Conservation (phyloP, 805 yeast species). For the Komagataella mondaviorum region DNA sequence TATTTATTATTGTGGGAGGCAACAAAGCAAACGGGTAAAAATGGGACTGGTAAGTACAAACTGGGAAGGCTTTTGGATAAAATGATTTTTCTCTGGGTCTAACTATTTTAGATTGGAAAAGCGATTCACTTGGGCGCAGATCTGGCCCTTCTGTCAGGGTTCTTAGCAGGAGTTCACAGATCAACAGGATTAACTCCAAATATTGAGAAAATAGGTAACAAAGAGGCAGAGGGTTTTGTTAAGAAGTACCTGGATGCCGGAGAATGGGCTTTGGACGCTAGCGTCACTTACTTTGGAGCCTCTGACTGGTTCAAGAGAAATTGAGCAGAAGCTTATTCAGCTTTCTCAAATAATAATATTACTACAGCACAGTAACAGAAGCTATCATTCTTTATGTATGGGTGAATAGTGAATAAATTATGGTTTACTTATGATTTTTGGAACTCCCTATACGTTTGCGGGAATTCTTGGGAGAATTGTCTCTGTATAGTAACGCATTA, state of each 20-base stretch:
- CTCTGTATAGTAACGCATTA: not conserved
- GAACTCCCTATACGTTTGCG: not conserved
- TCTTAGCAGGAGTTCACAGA: conserved; percentile 61
- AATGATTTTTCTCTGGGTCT: too few relatives aligned
- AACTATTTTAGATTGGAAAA: conserved; percentile 28
- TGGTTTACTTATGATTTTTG: not conserved
- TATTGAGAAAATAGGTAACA: conserved; percentile 29
- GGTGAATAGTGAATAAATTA: not conserved
- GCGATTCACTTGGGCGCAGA: conserved; percentile 45
- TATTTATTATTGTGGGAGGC: not conserved
- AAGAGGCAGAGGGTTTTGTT: conserved; percentile 35
- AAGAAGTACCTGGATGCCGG: conserved; percentile 69
- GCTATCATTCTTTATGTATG: not conserved
- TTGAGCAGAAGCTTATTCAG: conserved; percentile 11
- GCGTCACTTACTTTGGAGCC: conserved; percentile 54
- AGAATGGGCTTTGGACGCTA: conserved; percentile 67
- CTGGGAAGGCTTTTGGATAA: not conserved
- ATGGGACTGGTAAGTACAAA: not conserved
- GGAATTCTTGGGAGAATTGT: not conserved
- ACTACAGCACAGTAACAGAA: not conserved
- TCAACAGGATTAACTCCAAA: conserved; percentile 58
- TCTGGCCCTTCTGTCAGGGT: conserved; percentile 47
- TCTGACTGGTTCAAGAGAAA: conserved; percentile 64
- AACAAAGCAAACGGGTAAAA: not conserved
- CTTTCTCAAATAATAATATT: not conserved